Evolutionary conservation across 192 early-diverging fungal species (phyloP), one percentile per base, ranked within the genome.

Genomic region (Chytriomyces sp.): DNA sequence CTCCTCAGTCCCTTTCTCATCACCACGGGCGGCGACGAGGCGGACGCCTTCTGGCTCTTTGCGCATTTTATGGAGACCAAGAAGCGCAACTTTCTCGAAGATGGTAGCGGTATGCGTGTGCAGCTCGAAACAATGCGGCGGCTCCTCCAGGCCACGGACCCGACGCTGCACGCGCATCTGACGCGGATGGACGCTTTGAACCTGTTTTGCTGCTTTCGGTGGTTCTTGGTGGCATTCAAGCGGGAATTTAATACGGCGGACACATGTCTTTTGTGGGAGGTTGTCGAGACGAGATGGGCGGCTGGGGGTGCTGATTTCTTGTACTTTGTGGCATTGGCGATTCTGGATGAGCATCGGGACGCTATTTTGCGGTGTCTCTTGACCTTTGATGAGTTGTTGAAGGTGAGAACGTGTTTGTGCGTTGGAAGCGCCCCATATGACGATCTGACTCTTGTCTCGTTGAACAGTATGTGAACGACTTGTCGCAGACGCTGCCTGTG

Each of bases 191-290:
- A 70, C 17, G 55, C 66, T 5, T 32, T 10, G 12, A 97, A 99
- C 80, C 85, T 99, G 64, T 99, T 99, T 73, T 95, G 90, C 77
- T 96, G 94, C 78, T 99, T 98, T 84, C 91, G 98, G 37, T 99
- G 96, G 96, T 82, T 98, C 26, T 75, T 99, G 39, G 89, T 98
- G 26, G 92, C 91, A 82, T 99, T 96, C 56, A 72, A 64, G 36
- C 63, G 64, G 4, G 70, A 64, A 44, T 65, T 73, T 36, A 25
- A 34, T 14, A 38, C 68, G 37, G 14, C 52, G 10, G 64, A 77
- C 52, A 66, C 59, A 19, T 77, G 93, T 79, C 65, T 81, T 44
- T 77, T 99, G 28, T 98, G 98, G 98, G 96, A 98, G 75, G 91
- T 93, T 7, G 10, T 77, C 32, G 79, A 74, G 73, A 75, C 77